Conservation (phyloP, 1,139 yeast genomes). For the Candida labiduridarum region DNA sequence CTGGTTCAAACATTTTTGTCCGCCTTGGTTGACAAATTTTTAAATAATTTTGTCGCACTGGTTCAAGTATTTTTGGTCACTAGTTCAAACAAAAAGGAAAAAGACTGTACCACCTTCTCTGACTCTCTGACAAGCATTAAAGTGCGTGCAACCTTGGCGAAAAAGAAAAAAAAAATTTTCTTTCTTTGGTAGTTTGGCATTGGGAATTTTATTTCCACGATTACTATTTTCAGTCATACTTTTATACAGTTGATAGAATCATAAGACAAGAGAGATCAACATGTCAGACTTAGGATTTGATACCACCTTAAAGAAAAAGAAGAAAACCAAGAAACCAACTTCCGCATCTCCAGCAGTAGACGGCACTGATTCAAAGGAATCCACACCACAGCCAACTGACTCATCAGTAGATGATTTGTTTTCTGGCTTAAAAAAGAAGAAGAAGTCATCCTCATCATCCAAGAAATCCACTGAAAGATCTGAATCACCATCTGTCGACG, state of each 20-base stretch:
- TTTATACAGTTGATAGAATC: not conserved
- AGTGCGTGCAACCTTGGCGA: slow-evolving; percentile 5
- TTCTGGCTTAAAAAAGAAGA: slow-evolving; percentile 57
- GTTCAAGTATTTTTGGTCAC: no score
- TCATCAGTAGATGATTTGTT: slow-evolving; percentile 52
- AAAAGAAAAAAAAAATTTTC: slow-evolving; percentile 2
- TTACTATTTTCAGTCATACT: slow-evolving; percentile 1
- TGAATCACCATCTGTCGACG: slow-evolving; percentile 41
- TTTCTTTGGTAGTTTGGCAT: not conserved
- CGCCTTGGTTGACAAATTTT: no score
- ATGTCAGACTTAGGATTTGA: slow-evolving; percentile 75
- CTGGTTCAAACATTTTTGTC: no score
- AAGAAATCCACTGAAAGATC: slow-evolving; percentile 17
- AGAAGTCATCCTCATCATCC: slow-evolving; percentile 32
- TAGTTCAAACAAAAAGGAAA: no score
- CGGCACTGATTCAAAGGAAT: slow-evolving; percentile 12
- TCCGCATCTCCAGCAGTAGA: slow-evolving; percentile 9
- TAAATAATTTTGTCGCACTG: no score
- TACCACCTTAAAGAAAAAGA: slow-evolving; percentile 63
- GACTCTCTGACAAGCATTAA: not conserved
- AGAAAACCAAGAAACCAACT: slow-evolving; percentile 21
- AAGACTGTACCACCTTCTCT: not conserved
- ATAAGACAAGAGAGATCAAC: slow-evolving; percentile 4
- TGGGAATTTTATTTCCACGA: not conserved
- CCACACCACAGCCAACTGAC: slow-evolving; percentile 21